Base-by-base conservation (phyloP, 2,329 filamentous ascomycete genomes). In the Uncinocarpus reesii region DNA sequence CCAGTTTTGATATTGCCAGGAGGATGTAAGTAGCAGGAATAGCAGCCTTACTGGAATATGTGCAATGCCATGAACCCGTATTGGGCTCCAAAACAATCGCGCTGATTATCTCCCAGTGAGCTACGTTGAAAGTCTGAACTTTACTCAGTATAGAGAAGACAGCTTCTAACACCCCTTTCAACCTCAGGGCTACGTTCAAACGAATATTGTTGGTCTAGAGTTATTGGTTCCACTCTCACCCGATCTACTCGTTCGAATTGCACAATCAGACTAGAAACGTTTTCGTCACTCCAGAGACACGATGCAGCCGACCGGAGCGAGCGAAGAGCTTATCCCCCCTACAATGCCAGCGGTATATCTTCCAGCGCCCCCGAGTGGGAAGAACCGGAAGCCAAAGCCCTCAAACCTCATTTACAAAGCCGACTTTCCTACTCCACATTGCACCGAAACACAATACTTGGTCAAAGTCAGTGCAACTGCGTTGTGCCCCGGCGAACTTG, bases 331-430 rank as follows among this genome's bases (percentile, higher is more conserved):
- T 51, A 52, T 68, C 20, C 64, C 65, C 1, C 42, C 55, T 5
- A 60, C 57, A 1, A 69, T 69, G 65, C 59, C 65, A 43, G 66
- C 66, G 6, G 56, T 69, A 16, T 65, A 65, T 50, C 65, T 64
- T 47, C 55, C 60, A 21, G 56, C 59, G n/a, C 49, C 37, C 7
- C 44, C 56, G 11, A 56, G 54, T 52, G 40, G 38, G 26, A 42
- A 50, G 24, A 47, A 48, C 42, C 35, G 10, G 20, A 57, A 57
- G 1, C 56, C 59, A 20, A 50, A 52, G 10, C 57, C 59, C 28
- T 58, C 61, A 5, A 52, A 54, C 5, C 52, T 70, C 5, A 52
- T 60, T 28, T 64, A 67, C 50, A 62, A 64, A 43, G 56, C 57
- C 3, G 56, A 57, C 41, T 65, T 64, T 43, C 66, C 67, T 26